Conservation (phyloP, 805 yeast species). For the Suhomyces xylopsoci region DNA sequence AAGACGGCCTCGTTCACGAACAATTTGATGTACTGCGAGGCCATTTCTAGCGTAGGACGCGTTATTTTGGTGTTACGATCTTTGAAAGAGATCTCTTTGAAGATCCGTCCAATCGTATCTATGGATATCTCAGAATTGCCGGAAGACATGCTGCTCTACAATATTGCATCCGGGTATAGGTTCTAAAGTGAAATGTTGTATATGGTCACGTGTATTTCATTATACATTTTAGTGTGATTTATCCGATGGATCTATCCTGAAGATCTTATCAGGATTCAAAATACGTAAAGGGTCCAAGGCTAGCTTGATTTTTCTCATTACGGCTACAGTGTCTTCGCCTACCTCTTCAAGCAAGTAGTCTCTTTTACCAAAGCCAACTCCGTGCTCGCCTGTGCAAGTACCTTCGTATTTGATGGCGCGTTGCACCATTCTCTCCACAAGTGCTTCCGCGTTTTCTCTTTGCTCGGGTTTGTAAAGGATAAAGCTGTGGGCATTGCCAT, state of each 20-base stretch:
- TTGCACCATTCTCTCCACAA: slow-evolving; percentile 21
- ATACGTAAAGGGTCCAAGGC: slow-evolving; percentile 21
- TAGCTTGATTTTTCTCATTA: slow-evolving; percentile 20
- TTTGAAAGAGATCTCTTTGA: slow-evolving; percentile 50
- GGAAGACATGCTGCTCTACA: background rate
- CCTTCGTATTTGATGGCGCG: slow-evolving; percentile 20
- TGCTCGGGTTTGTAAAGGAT: slow-evolving; percentile 44
- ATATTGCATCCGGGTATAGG: background rate
- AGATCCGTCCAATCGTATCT: slow-evolving; percentile 47
- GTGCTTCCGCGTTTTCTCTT: slow-evolving; percentile 13
- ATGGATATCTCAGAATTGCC: slow-evolving; percentile 2
- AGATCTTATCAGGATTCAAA: slow-evolving; percentile 22
- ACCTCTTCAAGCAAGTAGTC: slow-evolving; percentile 18
- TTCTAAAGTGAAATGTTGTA: background rate
- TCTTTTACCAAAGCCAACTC: slow-evolving; percentile 23
- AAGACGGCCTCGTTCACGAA: slow-evolving; percentile 59
- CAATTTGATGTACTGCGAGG: slow-evolving; percentile 53
- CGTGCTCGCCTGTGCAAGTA: slow-evolving; percentile 24
- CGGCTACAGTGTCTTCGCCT: slow-evolving; percentile 18
- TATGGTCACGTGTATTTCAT: background rate
- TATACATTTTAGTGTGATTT: too few relatives aligned
- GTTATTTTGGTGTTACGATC: slow-evolving; percentile 46
- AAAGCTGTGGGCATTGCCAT: slow-evolving; percentile 75
- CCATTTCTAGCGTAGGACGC: slow-evolving; percentile 45
- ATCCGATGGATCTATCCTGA: slow-evolving; percentile 16